Evolutionary conservation across 2,329 filamentous ascomycete genomes (phyloP).

Genomic region (Xylariales sp.): DNA sequence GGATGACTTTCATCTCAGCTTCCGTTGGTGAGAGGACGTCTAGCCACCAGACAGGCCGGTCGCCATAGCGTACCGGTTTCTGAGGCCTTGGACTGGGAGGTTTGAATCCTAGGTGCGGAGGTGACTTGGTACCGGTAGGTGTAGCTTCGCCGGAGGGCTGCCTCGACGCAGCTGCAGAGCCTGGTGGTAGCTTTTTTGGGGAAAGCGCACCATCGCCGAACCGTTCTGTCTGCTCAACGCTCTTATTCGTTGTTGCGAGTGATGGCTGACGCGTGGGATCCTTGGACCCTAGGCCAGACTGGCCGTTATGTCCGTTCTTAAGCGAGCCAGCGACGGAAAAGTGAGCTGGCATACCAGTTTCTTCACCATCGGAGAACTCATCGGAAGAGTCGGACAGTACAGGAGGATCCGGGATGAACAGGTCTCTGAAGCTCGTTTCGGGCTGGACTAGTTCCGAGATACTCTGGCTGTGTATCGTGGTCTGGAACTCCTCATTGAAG

Average conservation of each 20-base stretch:
- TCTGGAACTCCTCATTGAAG: conserved; percentile 95
- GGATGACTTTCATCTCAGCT: conserved; percentile 88
- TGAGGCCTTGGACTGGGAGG: conserved; percentile 19
- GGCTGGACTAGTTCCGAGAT: conserved; percentile 90
- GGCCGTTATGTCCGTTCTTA: conserved; percentile 27
- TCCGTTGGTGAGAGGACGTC: conserved; percentile 90
- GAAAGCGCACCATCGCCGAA: conserved; percentile 24
- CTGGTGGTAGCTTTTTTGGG: conserved; percentile 19
- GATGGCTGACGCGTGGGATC: conserved; percentile 43
- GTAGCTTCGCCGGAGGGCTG: conserved; percentile 9
- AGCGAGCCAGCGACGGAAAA: conserved; percentile 21
- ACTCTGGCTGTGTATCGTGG: conserved; percentile 91
- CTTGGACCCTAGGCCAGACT: conserved; percentile 35
- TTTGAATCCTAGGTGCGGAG: conserved; percentile 18
- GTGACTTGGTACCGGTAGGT: conserved; percentile 11
- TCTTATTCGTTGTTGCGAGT: conserved; percentile 22
- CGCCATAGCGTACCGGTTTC: conserved; percentile 54
- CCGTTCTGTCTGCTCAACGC: conserved; percentile 18
- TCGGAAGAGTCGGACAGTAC: conserved; percentile 67
- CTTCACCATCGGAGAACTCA: conserved; percentile 59
- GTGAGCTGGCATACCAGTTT: conserved; percentile 22
- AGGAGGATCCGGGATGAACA: conserved; percentile 85
- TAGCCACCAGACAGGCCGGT: conserved; percentile 93
- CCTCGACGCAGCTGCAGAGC: conserved; percentile 13
- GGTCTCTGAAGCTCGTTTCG: conserved; percentile 75